These are phyloP conservation scores for Scytalidium sp. DNA, from an alignment of 2,329 filamentous ascomycete species.

Conservation along the genomic window DNA sequence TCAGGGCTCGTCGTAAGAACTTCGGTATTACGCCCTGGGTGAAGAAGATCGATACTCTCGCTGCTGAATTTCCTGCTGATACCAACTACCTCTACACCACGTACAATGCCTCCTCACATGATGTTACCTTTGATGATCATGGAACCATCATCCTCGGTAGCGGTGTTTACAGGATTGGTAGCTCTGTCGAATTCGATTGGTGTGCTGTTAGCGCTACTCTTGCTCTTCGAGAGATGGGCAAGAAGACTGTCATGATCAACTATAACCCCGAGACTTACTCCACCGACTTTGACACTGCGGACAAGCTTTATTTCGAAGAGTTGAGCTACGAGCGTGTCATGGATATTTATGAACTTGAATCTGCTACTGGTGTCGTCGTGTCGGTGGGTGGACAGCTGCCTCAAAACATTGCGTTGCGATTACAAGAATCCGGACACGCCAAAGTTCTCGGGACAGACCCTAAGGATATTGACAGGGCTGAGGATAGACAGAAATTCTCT, in stretches of 20 bases:
- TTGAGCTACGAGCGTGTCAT: constrained; percentile 95
- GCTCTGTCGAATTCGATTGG: constrained; percentile 98
- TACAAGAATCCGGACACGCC: constrained; percentile 87
- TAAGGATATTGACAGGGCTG: constrained; percentile 93
- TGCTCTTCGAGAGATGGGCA: constrained; percentile 78
- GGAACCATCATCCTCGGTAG: constrained; percentile 86
- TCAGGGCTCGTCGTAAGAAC: constrained; percentile 77
- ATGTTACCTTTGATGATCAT: constrained; percentile 90
- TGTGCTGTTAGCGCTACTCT: constrained; percentile 89
- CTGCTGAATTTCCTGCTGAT: constrained; percentile 91
- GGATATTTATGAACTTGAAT: constrained; percentile 97
- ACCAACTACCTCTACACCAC: constrained; percentile 98
- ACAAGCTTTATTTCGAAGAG: constrained; percentile 96
- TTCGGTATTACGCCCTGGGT: constrained; percentile 94
- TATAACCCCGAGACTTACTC: constrained; percentile 78
- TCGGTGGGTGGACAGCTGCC: constrained; percentile 95
- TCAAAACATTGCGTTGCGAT: constrained; percentile 92
- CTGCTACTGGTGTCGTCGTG: constrained; percentile 82
- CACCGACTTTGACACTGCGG: constrained; percentile 86
- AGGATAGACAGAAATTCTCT: constrained; percentile 98
- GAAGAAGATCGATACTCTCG: constrained; percentile 97
- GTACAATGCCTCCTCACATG: constrained; percentile 93
- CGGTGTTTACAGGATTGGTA: constrained; percentile 96
- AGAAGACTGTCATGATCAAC: constrained; percentile 99
- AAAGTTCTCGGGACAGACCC: constrained; percentile 92